Evolutionary conservation across 345 rosid genomes (phyloP), one percentile per base, ranked within the genome.

Genomic region (Citrus glauca): DNA sequence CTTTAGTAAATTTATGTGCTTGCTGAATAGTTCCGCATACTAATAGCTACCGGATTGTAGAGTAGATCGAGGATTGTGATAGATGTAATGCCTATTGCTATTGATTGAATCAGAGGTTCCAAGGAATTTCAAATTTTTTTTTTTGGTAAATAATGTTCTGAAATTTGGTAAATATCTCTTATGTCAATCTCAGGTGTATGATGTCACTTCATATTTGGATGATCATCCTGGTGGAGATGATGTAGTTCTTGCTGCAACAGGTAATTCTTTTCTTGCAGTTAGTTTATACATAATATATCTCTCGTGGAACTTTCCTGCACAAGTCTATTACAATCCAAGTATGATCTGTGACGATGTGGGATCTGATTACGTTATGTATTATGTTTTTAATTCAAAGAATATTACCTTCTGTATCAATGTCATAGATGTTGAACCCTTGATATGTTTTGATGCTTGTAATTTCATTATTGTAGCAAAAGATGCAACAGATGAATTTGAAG

Each of bases 141-240:
- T 17, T 53, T 1, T 0, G 50, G 50, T 11, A 45, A 17, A 17
- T 53, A 17, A 53, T 53, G 57, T 53, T 53, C 7, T 53, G 68
- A 71, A 48, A 19, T 55, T 56, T 32, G n/a, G 53, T 50, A 60
- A 16, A 55, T 37, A 16, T 4, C 19, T 38, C 42, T 13, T 68
- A 57, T 73, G 66, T n/a, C 66, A 22, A 66, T 78, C 9, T 28
- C 85, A 93, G 99, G 95, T 95, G 4, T 93, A 95, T 78, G 95
- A 95, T 73, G 92, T 95, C 74, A 82, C 87, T 80, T 84, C 97
- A 2, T 93, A 93, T 72, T 81, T 92, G 89, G 98, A 95, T 40
- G 98, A 93, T 57, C 99, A 93, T 77, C 99, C 97, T 4, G 98
- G 99, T 19, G 99, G 99, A 79, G 97, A 95, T 55, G 97, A 95